Evolutionary conservation across 768 basidiomycete genomes (phyloP).

Genomic region (Naganishia vaughanmartiniae): DNA sequence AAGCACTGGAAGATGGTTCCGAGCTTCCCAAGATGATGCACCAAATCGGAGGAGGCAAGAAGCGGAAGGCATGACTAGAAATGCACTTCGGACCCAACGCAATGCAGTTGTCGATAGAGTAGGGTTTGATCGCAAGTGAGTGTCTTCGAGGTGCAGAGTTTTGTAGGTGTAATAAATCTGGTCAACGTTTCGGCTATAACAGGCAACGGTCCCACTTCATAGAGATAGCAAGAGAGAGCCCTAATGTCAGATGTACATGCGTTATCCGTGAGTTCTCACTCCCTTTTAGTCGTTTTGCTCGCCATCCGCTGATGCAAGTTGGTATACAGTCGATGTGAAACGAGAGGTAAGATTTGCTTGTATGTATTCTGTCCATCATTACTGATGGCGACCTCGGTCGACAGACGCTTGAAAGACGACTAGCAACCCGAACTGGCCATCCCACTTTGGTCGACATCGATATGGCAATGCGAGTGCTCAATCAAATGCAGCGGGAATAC

Average conservation of each 20-base stretch:
- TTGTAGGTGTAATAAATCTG: background rate
- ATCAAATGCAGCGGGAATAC: constrained; percentile 40
- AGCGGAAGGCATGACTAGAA: constrained; percentile 39
- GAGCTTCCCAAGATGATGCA: constrained; percentile 51
- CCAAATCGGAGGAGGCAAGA: constrained; percentile 44
- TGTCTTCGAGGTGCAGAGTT: background rate
- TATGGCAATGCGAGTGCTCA: constrained; percentile 41
- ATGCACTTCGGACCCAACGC: constrained; percentile 31
- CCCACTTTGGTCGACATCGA: constrained; percentile 45
- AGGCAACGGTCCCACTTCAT: constrained; percentile 50
- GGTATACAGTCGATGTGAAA: constrained; percentile 19
- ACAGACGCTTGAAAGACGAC: constrained; percentile 36
- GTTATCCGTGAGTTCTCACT: constrained; percentile 20
- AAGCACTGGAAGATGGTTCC: constrained; percentile 39
- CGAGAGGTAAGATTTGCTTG: background rate
- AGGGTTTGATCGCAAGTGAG: constrained; percentile 47
- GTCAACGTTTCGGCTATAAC: background rate
- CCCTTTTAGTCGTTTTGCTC: background rate
- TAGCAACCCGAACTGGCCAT: constrained; percentile 38
- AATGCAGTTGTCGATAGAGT: constrained; percentile 50
- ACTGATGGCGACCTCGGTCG: constrained; percentile 3
- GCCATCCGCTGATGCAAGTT: background rate
- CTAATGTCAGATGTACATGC: constrained; percentile 33
- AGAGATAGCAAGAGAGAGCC: constrained; percentile 35
- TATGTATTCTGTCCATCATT: background rate